Percentiles rank a stretch among this genome's conserved stretches.
phyloP scores from a whole-genome alignment of 805 yeast species.

The Clavispora santaluciae region DNA sequence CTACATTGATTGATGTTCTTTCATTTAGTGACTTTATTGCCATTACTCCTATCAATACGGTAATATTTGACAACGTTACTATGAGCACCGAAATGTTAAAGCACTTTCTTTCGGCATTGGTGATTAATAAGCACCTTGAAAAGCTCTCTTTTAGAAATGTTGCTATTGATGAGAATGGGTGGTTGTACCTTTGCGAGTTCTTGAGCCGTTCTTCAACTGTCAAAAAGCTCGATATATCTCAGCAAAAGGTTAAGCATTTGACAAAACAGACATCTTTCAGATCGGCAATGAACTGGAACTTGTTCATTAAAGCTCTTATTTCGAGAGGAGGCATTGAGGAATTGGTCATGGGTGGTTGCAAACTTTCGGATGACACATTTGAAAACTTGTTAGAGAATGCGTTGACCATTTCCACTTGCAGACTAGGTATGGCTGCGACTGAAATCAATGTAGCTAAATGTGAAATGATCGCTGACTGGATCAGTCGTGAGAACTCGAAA shows the following conservation, averaged over 20 bases:
- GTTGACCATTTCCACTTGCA: constrained; percentile 37
- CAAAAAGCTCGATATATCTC: constrained; percentile 52
- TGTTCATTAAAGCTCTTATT: constrained; percentile 40
- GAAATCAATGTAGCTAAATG: constrained; percentile 41
- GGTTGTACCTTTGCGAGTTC: constrained; percentile 49
- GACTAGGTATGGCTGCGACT: constrained; percentile 53
- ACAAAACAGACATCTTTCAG: constrained; percentile 34
- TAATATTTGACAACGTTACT: constrained; percentile 54
- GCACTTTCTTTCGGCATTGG: constrained; percentile 43
- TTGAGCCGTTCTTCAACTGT: constrained; percentile 38
- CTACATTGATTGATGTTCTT: constrained; percentile 52
- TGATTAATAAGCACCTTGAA: constrained; percentile 40
- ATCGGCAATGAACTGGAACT: constrained; percentile 50
- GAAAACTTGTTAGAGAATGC: constrained; percentile 38
- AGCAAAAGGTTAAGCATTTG: constrained; percentile 47
- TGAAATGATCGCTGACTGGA: constrained; percentile 43
- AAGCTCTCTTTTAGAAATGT: constrained; percentile 53
- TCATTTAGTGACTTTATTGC: constrained; percentile 56
- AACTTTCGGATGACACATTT: constrained; percentile 40
- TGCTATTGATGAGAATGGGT: constrained; percentile 48
- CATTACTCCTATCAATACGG: constrained; percentile 50
- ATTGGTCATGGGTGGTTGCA: constrained; percentile 54
- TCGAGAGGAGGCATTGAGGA: constrained; percentile 52
- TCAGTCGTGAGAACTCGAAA: constrained; percentile 36
- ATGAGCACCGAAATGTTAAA: constrained; percentile 51